phyloP scores from a whole-genome alignment of 495 filamentous ascomycete genomes.

The Hypoxylon subgilvum region DNA sequence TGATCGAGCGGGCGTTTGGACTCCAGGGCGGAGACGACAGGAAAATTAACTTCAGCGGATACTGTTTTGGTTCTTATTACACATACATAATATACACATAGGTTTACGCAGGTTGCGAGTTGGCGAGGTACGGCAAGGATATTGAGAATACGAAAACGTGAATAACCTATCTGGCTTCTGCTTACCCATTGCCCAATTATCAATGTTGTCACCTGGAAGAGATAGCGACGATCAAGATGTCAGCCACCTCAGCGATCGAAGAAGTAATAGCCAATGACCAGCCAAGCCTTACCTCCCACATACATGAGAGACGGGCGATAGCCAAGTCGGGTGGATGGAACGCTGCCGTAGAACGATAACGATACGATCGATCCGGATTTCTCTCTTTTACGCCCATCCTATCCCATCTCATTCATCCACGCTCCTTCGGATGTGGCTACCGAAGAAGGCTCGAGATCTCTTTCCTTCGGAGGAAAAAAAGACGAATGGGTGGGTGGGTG shows the following conservation, averaged over 20 bases:
- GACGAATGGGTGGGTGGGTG: neutral
- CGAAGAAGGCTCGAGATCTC: constrained; percentile 12
- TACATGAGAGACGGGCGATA: neutral
- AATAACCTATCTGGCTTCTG: neutral
- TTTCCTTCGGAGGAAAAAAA: neutral
- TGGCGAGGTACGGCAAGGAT: neutral
- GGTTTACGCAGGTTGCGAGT: constrained; percentile 12
- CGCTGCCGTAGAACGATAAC: neutral
- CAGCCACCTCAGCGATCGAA: constrained; percentile 15
- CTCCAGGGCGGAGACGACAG: neutral
- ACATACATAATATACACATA: neutral
- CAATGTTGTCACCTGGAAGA: neutral
- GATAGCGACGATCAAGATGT: constrained; percentile 9
- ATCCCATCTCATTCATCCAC: no score
- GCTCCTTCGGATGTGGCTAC: constrained; percentile 23
- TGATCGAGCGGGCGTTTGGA: constrained; percentile 26
- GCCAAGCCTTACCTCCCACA: neutral
- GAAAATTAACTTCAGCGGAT: constrained; percentile 8
- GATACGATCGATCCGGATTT: no score
- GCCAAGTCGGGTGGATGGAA: constrained; percentile 1
- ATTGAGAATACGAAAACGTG: neutral
- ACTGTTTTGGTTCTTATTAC: constrained; percentile 7
- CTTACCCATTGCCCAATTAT: constrained; percentile 4
- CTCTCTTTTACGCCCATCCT: no score
- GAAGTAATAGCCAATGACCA: constrained; percentile 14